These are phyloP conservation scores for Antarctomyces pellizariae DNA, from an alignment of 495 filamentous ascomycete species.

Conservation along the genomic window DNA sequence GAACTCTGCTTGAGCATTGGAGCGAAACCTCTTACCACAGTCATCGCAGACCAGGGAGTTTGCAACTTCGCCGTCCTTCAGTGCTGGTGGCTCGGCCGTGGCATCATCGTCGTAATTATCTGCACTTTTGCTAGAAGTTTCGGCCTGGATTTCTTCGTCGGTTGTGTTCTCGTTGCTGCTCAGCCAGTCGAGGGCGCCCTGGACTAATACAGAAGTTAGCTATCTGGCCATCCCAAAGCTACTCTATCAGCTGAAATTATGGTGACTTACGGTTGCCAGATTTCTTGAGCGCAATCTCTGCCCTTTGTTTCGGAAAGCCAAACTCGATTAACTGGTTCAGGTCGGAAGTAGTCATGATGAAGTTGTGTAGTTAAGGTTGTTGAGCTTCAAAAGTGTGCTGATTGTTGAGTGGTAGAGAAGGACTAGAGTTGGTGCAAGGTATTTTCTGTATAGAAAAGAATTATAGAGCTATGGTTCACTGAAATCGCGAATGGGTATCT, in stretches of 20 bases:
- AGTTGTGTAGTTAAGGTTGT: not conserved
- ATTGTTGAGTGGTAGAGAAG: constrained; percentile 2
- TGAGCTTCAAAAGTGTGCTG: not conserved
- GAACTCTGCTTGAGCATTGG: constrained; percentile 57
- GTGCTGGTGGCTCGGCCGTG: constrained; percentile 22
- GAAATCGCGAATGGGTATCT: not conserved
- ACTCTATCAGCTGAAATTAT: too few relatives aligned
- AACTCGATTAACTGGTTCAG: constrained; percentile 71
- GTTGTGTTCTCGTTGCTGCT: constrained; percentile 70
- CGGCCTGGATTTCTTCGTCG: constrained; percentile 47
- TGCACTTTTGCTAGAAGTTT: constrained; percentile 6
- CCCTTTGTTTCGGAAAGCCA: constrained; percentile 72
- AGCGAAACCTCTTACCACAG: constrained; percentile 77
- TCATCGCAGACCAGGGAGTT: constrained; percentile 54
- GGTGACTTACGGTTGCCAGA: constrained; percentile 41
- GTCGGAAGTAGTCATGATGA: constrained; percentile 38
- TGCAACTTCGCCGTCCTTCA: constrained; percentile 37
- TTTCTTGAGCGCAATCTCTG: constrained; percentile 60
- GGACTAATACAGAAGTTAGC: constrained; percentile 31
- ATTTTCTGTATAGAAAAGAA: constrained; percentile 2
- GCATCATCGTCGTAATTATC: constrained; percentile 24
- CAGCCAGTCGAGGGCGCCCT: constrained; percentile 82
- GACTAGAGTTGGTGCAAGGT: constrained; percentile 1
- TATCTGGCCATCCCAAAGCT: too few relatives aligned
- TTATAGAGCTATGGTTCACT: not conserved